Percentiles rank a stretch among this genome's conserved stretches.
These are phyloP conservation scores for Aspergillus transmontanensis DNA, from an alignment of 2,329 filamentous ascomycete genomes.

Conservation along the genomic window DNA sequence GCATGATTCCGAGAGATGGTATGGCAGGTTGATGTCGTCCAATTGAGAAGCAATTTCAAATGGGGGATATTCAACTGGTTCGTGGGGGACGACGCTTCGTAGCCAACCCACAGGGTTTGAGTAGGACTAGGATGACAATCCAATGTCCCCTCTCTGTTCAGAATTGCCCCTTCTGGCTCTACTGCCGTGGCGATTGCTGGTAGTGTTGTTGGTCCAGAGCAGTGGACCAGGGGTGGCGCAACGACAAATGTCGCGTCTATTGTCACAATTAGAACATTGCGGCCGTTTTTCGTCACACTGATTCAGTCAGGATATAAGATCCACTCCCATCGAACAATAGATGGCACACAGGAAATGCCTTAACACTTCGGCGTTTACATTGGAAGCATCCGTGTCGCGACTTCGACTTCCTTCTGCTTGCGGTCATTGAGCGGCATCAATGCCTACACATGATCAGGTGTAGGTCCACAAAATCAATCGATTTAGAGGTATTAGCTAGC, in stretches of 20 bases:
- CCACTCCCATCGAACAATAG: too few species aligned
- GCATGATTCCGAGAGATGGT: slow-evolving; percentile 19
- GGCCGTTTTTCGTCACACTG: background rate
- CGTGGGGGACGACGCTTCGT: too few species aligned
- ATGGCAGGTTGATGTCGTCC: slow-evolving; percentile 13
- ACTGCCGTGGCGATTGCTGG: too few species aligned
- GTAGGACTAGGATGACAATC: too few species aligned
- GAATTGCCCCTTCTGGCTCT: too few species aligned
- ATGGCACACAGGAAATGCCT: too few species aligned
- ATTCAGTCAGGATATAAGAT: too few species aligned
- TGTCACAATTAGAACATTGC: slow-evolving; percentile 20
- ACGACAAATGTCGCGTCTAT: slow-evolving; percentile 20
- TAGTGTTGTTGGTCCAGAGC: slow-evolving; percentile 10
- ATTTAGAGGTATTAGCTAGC: too few species aligned
- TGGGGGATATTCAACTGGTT: background rate
- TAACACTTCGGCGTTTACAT: slow-evolving; percentile 25
- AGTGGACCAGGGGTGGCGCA: slow-evolving; percentile 15
- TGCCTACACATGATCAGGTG: background rate
- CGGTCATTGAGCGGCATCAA: background rate
- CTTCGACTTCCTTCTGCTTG: slow-evolving; percentile 14
- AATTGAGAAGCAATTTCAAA: background rate
- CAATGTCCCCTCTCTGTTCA: too few species aligned
- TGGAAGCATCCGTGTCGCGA: slow-evolving; percentile 26
- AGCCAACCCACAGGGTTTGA: too few species aligned
- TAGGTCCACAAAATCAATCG: background rate